Evolutionary conservation across 768 basidiomycete genomes (phyloP).

Genomic region (Sporobolomyces roseus): DNA sequence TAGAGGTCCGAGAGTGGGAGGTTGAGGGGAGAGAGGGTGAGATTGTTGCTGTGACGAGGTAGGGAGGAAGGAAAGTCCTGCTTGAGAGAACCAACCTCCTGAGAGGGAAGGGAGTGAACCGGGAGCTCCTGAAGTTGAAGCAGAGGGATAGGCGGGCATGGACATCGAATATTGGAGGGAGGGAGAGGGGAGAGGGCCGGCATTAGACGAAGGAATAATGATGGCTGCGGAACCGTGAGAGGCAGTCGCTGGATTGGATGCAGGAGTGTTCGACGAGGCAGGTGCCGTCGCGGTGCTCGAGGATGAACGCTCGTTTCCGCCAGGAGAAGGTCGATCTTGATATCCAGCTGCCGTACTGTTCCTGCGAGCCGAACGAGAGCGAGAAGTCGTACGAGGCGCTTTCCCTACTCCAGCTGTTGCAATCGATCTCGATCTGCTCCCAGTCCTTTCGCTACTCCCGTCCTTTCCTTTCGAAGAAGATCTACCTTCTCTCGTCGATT

Average conservation of each 20-base stretch:
- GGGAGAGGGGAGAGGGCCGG: conserved; percentile 48
- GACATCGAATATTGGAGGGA: conserved; percentile 44
- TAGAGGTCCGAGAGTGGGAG: not conserved
- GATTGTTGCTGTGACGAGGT: too few relatives aligned
- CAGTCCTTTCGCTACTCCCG: not conserved
- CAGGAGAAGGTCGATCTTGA: conserved; percentile 18
- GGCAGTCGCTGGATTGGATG: too few relatives aligned
- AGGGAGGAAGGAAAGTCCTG: conserved; percentile 8
- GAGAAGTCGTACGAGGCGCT: conserved; percentile 24
- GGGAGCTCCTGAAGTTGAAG: conserved; percentile 39
- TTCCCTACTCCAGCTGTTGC: conserved; percentile 18
- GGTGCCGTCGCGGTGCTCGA: not conserved
- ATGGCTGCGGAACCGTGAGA: conserved; percentile 55
- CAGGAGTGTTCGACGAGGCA: not conserved
- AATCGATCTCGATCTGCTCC: conserved; percentile 14
- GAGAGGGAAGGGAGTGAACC: conserved; percentile 42
- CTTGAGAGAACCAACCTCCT: conserved; percentile 47
- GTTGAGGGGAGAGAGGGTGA: not conserved
- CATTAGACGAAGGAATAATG: conserved; percentile 60
- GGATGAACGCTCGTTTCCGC: not conserved
- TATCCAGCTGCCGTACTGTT: conserved; percentile 12
- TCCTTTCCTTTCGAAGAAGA: not conserved
- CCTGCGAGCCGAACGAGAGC: conserved; percentile 14
- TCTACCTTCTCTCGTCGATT: not conserved
- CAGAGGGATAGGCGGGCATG: conserved; percentile 27